Evolutionary conservation across 2,329 filamentous ascomycete species (phyloP).

Genomic region (Botryosphaeria agaves): DNA sequence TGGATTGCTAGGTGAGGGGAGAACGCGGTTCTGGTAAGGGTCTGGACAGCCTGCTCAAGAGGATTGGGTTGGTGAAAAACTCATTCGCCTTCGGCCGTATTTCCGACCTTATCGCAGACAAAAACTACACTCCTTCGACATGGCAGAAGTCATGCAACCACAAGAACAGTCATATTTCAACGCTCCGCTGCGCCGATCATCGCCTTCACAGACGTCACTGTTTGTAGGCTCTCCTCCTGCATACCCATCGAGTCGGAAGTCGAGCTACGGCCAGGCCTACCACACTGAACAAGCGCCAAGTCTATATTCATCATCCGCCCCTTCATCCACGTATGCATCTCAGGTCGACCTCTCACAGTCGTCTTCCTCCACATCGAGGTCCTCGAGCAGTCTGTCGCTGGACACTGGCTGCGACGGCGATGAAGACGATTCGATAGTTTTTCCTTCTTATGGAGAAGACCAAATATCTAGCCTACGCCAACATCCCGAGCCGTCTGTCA

Average conservation of each 20-base stretch:
- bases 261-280: constrained; percentile 17
- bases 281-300: constrained; percentile 14
- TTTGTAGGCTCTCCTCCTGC: constrained; percentile 15
- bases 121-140: not conserved
- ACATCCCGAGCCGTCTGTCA: constrained; percentile 17
- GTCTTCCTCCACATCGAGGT: constrained; percentile 44
- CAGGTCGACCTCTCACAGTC: constrained; percentile 17
- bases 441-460: constrained; percentile 25
- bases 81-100: too few relatives aligned
- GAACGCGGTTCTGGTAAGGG: too few relatives aligned
- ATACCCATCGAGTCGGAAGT: constrained; percentile 12
- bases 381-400: constrained; percentile 45
- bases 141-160: not conserved
- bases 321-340: constrained; percentile 11
- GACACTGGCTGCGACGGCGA: constrained; percentile 33
- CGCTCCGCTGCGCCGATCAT: constrained; percentile 21
- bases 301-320: constrained; percentile 13
- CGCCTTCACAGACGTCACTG: constrained; percentile 25
- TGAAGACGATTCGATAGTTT: constrained; percentile 28
- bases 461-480: constrained; percentile 7
- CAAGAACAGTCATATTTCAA: constrained; percentile 20
- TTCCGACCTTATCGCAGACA: too few relatives aligned
- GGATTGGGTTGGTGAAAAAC: too few relatives aligned
- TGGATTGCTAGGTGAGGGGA: too few relatives aligned
- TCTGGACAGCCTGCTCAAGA: too few relatives aligned